Base-by-base conservation (phyloP, 306 rosid genomes). In the Dryas alaskensis region DNA sequence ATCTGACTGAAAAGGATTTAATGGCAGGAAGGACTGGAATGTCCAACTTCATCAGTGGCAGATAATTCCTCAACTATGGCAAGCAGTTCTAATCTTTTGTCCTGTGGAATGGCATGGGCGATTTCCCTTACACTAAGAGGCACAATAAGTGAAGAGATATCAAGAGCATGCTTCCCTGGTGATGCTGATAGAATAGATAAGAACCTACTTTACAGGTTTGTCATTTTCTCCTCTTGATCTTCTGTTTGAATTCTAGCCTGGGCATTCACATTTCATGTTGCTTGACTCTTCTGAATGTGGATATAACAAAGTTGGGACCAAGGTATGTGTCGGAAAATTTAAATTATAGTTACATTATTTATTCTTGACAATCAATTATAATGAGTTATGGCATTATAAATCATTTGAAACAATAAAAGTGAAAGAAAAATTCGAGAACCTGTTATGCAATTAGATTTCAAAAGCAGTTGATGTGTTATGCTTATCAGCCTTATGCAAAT, bases 91-190 rank as follows among this genome's bases (percentile, higher is more conserved):
- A 5, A 62, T 80, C 72, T 88, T 82, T 86, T 91, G 74, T 86
- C 86, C 72, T 64, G 65, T 64, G 97, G 98, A 83, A 84, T 83
- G 61, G 92, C 96, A 4, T 89, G 98, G 98, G 92, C 92, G 65
- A 85, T 94, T 79, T 88, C 92, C 58, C 88, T 91, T 49, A 80
- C 91, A n/a, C 81, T 84, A 69, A 91, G 81, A 84, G 83, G 82
- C 82, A 11, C 86, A 47, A 67, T 88, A 55, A 88, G 84, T 81
- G 97, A 88, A 75, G 97, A 87, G 81, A 85, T 94, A 49, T 85
- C 79, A 22, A 79, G 78, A 78, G 64, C 69, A 25, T 87, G 91
- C 80, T 84, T 89, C 67, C 73, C 64, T 0, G 72, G 76, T 77
- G 68, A 76, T 65, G 72, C 78, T 67, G 84, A 81, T 75, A 86